These are phyloP conservation scores for Raddia distichophylla DNA, from an alignment of 176 grass and related monocot species.

Conservation along the genomic window DNA sequence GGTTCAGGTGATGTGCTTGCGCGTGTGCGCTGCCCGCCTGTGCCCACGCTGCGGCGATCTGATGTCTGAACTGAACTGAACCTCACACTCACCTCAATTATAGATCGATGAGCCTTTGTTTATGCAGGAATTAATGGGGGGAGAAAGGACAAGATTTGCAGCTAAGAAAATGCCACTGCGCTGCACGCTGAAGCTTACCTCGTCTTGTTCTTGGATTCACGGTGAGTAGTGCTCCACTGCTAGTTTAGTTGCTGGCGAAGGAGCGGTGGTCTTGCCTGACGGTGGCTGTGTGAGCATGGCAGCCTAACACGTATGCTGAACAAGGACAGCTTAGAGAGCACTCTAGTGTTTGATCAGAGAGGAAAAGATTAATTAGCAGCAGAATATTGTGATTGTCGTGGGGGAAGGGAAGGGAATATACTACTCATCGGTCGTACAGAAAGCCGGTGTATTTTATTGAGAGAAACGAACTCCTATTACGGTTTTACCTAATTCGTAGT, in stretches of 20 bases:
- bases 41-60: neutral
- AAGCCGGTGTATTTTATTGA: neutral
- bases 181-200: neutral
- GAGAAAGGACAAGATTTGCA: neutral
- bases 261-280: neutral
- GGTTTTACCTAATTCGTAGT: neutral
- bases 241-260: slow-evolving; percentile 10
- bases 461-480: neutral
- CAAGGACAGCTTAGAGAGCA: neutral
- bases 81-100: neutral
- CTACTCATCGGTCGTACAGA: neutral
- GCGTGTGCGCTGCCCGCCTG: slow-evolving; percentile 16
- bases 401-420: too few relatives aligned
- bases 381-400: neutral
- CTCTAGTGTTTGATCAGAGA: neutral
- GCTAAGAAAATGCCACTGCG: neutral
- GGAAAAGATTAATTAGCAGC: neutral
- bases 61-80: neutral
- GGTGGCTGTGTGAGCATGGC: neutral
- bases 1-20: neutral
- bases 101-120: neutral
- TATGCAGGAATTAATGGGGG: neutral
- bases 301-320: slow-evolving; percentile 35
- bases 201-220: neutral
- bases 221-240: neutral